A percentile compares a stretch with the other conserved stretches of the same genome.
Evolutionary conservation across 208 protist genomes (phyloP).

Genomic region (Crithidia brevicula): DNA sequence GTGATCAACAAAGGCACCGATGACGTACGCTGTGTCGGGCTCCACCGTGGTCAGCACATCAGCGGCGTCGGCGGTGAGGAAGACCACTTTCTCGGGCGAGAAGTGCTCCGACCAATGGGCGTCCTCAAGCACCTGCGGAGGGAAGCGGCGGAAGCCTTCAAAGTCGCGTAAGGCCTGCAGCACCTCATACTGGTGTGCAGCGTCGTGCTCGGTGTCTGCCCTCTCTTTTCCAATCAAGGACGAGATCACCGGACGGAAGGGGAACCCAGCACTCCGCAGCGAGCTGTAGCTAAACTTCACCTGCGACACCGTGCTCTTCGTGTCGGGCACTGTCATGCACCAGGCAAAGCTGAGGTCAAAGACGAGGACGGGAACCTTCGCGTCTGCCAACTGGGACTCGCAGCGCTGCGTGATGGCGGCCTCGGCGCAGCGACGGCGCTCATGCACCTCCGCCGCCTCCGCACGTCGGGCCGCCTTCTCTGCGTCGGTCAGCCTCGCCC

Average conservation of each 20-base stretch:
- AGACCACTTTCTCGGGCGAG: slow-evolving; percentile 50
- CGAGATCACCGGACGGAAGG: slow-evolving; percentile 75
- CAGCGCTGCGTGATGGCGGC: slow-evolving; percentile 27
- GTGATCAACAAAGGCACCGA: slow-evolving; percentile 92
- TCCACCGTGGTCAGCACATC: slow-evolving; percentile 63
- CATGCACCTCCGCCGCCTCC: slow-evolving; percentile 52
- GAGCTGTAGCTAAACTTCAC: slow-evolving; percentile 87
- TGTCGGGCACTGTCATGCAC: slow-evolving; percentile 83
- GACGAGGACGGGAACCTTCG: slow-evolving; percentile 58
- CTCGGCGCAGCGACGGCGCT: slow-evolving; percentile 52
- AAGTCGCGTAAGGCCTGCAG: slow-evolving; percentile 50
- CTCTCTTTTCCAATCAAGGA: slow-evolving; percentile 57
- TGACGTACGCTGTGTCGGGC: slow-evolving; percentile 67
- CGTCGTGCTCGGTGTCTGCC: slow-evolving; percentile 29
- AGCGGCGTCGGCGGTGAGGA: slow-evolving; percentile 80
- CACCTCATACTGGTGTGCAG: slow-evolving; percentile 35
- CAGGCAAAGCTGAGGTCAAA: slow-evolving; percentile 90
- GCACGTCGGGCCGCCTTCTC: slow-evolving; percentile 45
- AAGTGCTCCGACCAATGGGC: slow-evolving; percentile 79
- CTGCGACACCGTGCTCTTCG: slow-evolving; percentile 84
- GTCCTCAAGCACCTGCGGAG: slow-evolving; percentile 34
- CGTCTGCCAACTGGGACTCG: slow-evolving; percentile 38
- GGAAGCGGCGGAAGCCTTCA: slow-evolving; percentile 76
- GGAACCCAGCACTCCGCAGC: slow-evolving; percentile 69
- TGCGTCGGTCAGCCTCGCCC: slow-evolving; percentile 58